Percentiles rank a stretch among this genome's conserved stretches.
Conservation (phyloP, 345 rosid genomes). For the Microthlaspi erraticum region DNA sequence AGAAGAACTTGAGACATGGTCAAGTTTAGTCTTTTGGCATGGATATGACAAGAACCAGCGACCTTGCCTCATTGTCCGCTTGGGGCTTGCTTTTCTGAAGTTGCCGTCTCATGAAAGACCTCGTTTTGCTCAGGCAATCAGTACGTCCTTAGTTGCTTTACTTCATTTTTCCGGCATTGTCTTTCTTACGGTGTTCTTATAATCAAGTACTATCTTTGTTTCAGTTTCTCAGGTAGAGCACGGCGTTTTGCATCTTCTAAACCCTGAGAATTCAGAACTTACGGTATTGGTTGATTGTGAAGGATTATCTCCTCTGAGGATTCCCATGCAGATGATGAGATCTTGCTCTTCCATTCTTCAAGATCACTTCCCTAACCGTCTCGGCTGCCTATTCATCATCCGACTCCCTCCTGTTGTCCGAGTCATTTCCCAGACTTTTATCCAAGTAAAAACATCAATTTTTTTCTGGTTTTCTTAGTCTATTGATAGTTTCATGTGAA, state of each 20-base stretch:
- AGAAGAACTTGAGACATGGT: conserved; percentile 85
- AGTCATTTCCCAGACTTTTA: conserved; percentile 82
- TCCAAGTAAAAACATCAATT: conserved; percentile 60
- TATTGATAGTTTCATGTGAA: conserved; percentile 1
- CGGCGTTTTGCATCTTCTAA: conserved; percentile 68
- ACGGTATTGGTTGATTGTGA: conserved; percentile 90
- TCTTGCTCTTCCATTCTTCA: conserved; percentile 86
- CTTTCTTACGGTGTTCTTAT: conserved; percentile 8
- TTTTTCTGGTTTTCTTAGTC: conserved; percentile 5
- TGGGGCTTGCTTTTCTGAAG: conserved; percentile 75
- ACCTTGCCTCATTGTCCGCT: conserved; percentile 87
- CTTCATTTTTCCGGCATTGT: neutral
- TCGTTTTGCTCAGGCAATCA: conserved; percentile 82
- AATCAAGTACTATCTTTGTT: conserved; percentile 4
- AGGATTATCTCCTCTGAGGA: conserved; percentile 77
- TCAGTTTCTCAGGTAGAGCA: conserved; percentile 96
- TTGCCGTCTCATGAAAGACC: conserved; percentile 80
- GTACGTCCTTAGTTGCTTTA: conserved; percentile 54
- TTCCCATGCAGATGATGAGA: conserved; percentile 93
- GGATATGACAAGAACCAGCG: conserved; percentile 75
- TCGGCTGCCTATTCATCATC: conserved; percentile 80
- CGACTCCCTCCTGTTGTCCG: conserved; percentile 89
- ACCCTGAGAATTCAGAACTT: conserved; percentile 64
- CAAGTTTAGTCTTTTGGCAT: conserved; percentile 91
- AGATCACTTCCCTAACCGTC: conserved; percentile 88